Evolutionary conservation across 2,329 filamentous ascomycete species (phyloP), one percentile per base, ranked within the genome.

Genomic region (Dactylella cylindrospora): DNA sequence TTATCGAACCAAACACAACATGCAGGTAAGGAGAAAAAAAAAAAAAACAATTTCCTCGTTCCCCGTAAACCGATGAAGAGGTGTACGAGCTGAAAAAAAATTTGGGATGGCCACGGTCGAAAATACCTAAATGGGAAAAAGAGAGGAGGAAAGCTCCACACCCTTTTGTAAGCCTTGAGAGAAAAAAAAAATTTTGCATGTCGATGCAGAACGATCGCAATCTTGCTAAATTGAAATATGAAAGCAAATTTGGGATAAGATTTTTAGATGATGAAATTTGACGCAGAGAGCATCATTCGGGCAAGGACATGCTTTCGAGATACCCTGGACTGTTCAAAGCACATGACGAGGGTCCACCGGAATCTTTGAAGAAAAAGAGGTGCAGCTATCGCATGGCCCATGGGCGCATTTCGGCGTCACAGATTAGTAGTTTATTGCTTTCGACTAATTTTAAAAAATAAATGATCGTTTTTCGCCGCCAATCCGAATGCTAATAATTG

Each of bases 61-160:
- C 49, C 10, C n/a, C 9, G n/a, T n/a, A n/a, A n/a, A n/a, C n/a
- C n/a, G n/a, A n/a, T n/a, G n/a, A n/a, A n/a, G n/a, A n/a, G n/a
- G n/a, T n/a, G n/a, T n/a, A 12, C 5, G 38, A 35, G 49, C 23
- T 53, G 44, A 23, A 53, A 23, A 53, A 53, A 31, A n/a, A n/a
- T n/a, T n/a, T n/a, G n/a, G n/a, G n/a, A n/a, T 40, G 50, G 50
- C 39, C 39, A 31, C 40, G 50, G 50, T 45, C 40, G 8, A 54
- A 41, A 25, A 39, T 50, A 33, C 57, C 49, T 43, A 62, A 62
- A 50, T 50, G 49, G 57, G 49, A 19, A 29, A 62, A 54, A 54
- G 13, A 25, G 28, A 33, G 43, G 57, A 50, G 50, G 47, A 9
- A 8, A 23, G 12, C 20, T 23, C 20, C n/a, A n/a, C n/a, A n/a